Base-by-base conservation (phyloP, 2,329 filamentous ascomycete genomes). In the Xylaria sp. region DNA sequence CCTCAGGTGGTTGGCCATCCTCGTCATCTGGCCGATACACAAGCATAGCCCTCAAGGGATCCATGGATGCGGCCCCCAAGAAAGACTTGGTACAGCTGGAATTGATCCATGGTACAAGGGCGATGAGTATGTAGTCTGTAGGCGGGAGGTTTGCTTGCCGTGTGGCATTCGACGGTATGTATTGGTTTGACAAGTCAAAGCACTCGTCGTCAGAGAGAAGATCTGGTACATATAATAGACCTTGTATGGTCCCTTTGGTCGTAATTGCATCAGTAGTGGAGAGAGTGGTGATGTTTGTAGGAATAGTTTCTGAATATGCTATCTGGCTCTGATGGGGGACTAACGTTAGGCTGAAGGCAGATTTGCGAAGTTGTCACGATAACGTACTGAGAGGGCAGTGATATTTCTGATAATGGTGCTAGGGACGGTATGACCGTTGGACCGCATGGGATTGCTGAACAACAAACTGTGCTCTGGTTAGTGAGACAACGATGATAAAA, bases 81-180 rank as follows among this genome's bases (percentile, higher is more conserved):
- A 94, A 97, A 54, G 91, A 87, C 64, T 86, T 81, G 13, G 93
- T 92, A 78, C 95, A 99, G 31, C 88, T 83, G 8, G 86, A 82
- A 70, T 86, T 92, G 74, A 94, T 89, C 94, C 95, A 98, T 33
- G 95, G 95, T 28, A 93, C 94, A 62, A 98, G 82, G 33, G 92
- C 94, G 74, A 98, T 88, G 61, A 94, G 84, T 64, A 91, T 89
- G 79, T 93, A 94, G 73, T 92, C 89, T 58, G 86, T 86, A 0
- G 85, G 83, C 0, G 90, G 89, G 0, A 98, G 87, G 75, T 96
- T 86, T n/a, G 81, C 79, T 74, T 88, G 86, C 18, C 91, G 89
- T 13, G 93, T 97, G 64, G 90, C 93, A 79, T 96, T 94, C 46
- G 79, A 75, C 1, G 94, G 93, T 9, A 98, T 86, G 73, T 91